Conservation (phyloP, 768 basidiomycete genomes). For the Suillus alpinus region DNA sequence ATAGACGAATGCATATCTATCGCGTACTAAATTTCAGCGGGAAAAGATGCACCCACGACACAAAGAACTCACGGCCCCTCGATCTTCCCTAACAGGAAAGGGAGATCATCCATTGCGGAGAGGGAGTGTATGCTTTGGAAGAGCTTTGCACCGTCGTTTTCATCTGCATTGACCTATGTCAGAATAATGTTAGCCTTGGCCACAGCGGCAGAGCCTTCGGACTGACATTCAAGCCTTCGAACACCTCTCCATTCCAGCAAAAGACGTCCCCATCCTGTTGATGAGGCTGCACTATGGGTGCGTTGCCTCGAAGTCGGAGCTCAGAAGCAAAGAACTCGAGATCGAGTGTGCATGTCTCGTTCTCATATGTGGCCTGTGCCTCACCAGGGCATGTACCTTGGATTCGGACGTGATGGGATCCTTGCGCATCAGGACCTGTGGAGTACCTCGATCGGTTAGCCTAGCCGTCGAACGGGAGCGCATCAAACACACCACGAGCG, state of each 20-base stretch:
- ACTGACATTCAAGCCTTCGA: constrained; percentile 74
- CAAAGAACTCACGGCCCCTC: constrained; percentile 75
- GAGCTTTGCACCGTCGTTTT: constrained; percentile 72
- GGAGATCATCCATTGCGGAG: constrained; percentile 39
- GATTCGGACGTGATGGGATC: constrained; percentile 24
- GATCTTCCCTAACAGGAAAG: constrained; percentile 51
- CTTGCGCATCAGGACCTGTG: constrained; percentile 67
- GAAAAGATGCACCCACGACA: neutral
- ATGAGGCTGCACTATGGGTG: constrained; percentile 68
- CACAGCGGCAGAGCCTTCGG: neutral
- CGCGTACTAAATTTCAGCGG: constrained; percentile 2
- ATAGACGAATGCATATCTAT: constrained; percentile 78
- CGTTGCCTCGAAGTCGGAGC: constrained; percentile 64
- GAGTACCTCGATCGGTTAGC: neutral
- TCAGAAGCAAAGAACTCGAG: constrained; percentile 72
- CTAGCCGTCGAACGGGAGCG: neutral
- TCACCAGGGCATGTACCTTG: neutral
- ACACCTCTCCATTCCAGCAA: constrained; percentile 92
- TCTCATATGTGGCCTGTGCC: neutral
- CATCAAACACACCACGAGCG: constrained; percentile 48
- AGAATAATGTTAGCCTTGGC: constrained; percentile 7
- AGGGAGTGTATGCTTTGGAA: constrained; percentile 31
- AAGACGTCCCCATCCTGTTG: constrained; percentile 52
- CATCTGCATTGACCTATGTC: constrained; percentile 48
- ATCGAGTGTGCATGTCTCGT: constrained; percentile 12